These are phyloP conservation scores for Kodamaea restingae DNA, from an alignment of 805 yeast species.

Conservation along the genomic window DNA sequence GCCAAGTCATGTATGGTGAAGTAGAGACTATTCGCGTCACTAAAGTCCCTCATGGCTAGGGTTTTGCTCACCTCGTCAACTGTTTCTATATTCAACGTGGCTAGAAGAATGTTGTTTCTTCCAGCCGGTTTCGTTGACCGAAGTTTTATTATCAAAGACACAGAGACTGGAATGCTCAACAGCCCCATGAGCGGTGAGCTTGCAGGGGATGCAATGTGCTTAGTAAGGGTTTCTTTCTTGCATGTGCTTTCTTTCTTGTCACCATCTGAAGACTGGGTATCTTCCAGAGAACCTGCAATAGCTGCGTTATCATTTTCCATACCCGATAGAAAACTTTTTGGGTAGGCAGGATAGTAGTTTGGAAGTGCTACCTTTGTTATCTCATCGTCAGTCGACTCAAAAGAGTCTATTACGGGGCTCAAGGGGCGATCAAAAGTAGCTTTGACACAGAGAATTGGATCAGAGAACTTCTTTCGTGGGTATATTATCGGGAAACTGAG, in stretches of 20 bases:
- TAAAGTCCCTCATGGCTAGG: slow-evolving; percentile 6
- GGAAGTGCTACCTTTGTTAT: slow-evolving; percentile 10
- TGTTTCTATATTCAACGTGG: slow-evolving; percentile 46
- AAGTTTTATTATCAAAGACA: slow-evolving; percentile 43
- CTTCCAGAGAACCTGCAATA: no score
- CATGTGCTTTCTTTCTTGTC: not conserved
- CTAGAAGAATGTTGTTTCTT: slow-evolving; percentile 39
- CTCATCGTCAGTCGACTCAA: slow-evolving; percentile 3
- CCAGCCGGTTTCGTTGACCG: slow-evolving; percentile 49
- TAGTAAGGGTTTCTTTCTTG: no score
- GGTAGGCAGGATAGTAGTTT: slow-evolving; percentile 17
- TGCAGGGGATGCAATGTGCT: not conserved
- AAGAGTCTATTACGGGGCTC: slow-evolving; percentile 1
- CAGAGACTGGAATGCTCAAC: slow-evolving; percentile 25
- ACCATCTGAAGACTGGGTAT: not conserved
- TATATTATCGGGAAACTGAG: slow-evolving; percentile 28
- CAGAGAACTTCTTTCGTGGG: slow-evolving; percentile 26
- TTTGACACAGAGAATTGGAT: slow-evolving; percentile 23
- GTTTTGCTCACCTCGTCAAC: slow-evolving; percentile 34
- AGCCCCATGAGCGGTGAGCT: slow-evolving; percentile 10
- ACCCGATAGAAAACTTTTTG: slow-evolving; percentile 13
- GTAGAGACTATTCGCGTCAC: slow-evolving; percentile 11
- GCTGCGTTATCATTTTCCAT: no score
- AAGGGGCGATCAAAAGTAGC: not conserved
- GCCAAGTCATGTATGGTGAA: slow-evolving; percentile 21